Evolutionary conservation across 257 asterid species (phyloP), one percentile per base, ranked within the genome.

Genomic region (Plectranthus barbatus): DNA sequence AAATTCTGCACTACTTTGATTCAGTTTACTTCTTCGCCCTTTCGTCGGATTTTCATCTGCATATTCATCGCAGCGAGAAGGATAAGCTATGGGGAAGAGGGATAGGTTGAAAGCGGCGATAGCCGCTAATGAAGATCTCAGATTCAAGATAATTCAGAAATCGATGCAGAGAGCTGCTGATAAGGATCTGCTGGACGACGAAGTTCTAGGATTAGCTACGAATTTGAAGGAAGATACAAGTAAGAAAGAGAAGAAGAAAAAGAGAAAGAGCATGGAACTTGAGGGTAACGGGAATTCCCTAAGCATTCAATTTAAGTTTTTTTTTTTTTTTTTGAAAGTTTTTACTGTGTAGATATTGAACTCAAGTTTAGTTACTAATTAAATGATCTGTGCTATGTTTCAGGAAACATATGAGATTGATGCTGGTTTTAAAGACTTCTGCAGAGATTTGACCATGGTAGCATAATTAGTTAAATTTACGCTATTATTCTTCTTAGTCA

Each of bases 121-220:
- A n/a, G n/a, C n/a, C n/a, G 96, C 93, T 4, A 85, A 89, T 53
- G 98, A 81, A 42, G 98, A 92, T 67, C 82, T 89, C 33, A 92
- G 91, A 62, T 83, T 83, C 76, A 83, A 77, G 79, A 83, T 92
- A 15, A 81, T 92, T 26, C 81, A 80, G 70, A 89, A 80, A 72
- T 77, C 88, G 31, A 70, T 83, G 68, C 68, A 37, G 62, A 82
- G 86, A 29, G 41, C 68, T 13, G 61, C 39, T 39, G 62, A 37
- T 21, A 63, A 13, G 13, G 66, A 58, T 40, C 62, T 67, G 37
- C 55, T 42, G 15, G 55, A 66, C 10, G 33, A 69, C 41, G 82
- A 66, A 24, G 79, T 54, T 59, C 49, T 54, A 39, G 84, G 64
- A 26, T 23, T 82, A 4, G 83, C 82, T 34, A 56, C 71, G 55